Evolutionary conservation across 2,329 filamentous ascomycete species (phyloP).

Genomic region (Paramyrothecium roridum): DNA sequence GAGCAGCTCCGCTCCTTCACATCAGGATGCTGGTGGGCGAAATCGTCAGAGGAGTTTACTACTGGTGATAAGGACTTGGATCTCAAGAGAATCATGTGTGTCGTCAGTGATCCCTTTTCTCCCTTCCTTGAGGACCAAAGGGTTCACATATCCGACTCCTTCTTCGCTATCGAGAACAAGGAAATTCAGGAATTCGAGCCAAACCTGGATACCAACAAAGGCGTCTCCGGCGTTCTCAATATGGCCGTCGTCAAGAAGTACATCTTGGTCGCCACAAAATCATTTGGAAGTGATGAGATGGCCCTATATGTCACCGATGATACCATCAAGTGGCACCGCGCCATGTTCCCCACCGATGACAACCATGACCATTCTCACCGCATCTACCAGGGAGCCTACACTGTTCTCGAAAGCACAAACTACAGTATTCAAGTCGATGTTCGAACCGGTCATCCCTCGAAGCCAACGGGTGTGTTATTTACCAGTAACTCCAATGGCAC

Average conservation of each 20-base stretch:
- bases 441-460: constrained; percentile 62
- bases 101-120: constrained; percentile 71
- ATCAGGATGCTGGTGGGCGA: constrained; percentile 83
- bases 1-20: constrained; percentile 66
- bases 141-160: constrained; percentile 78
- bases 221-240: constrained; percentile 76
- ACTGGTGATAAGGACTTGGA: constrained; percentile 65
- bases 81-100: constrained; percentile 72
- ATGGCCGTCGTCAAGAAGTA: constrained; percentile 83
- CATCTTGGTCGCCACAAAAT: constrained; percentile 77
- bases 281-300: constrained; percentile 81
- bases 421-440: constrained; percentile 98
- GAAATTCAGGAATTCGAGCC: constrained; percentile 68
- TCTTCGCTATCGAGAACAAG: constrained; percentile 57
- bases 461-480: constrained; percentile 82
- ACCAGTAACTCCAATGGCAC: constrained; percentile 98
- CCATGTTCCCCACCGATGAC: constrained; percentile 81
- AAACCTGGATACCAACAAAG: constrained; percentile 68
- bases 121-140: constrained; percentile 71
- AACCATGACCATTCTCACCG: constrained; percentile 64
- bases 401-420: constrained; percentile 90
- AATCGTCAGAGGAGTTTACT: constrained; percentile 69
- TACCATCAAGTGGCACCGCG: constrained; percentile 82
- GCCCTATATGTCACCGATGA: constrained; percentile 88
- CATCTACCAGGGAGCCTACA: constrained; percentile 83